These are phyloP conservation scores for Lentinula novae-zelandiae DNA, from an alignment of 1,284 basidiomycete species.

Conservation along the genomic window DNA sequence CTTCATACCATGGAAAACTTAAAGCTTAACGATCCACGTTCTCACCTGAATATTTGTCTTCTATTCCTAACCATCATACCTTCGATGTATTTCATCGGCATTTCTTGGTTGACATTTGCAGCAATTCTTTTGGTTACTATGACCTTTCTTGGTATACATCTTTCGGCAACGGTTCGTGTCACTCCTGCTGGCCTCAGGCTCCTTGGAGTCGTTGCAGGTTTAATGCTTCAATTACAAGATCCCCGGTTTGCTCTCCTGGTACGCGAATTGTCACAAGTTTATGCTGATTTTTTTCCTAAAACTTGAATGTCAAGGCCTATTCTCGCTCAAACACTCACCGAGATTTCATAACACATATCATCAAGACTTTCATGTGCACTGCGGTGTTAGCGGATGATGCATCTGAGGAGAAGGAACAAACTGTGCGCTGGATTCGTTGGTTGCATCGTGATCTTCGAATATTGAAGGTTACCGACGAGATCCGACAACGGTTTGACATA, in stretches of 20 bases:
- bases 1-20: not conserved
- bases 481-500: too few relatives aligned
- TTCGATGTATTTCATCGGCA: not conserved
- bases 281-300: too few relatives aligned
- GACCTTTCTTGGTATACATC: not conserved
- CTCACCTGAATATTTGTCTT: not conserved
- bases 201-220: not conserved
- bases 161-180: not conserved
- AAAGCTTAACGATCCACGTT: not conserved
- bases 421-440: too few relatives aligned
- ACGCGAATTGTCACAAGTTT: not conserved
- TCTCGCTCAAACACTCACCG: too few relatives aligned
- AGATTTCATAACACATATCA: too few relatives aligned
- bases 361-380: too few relatives aligned
- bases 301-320: too few relatives aligned
- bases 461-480: too few relatives aligned
- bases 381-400: too few relatives aligned
- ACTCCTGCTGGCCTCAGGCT: not conserved
- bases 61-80: not conserved
- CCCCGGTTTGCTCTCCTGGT: not conserved
- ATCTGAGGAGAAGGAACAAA: too few relatives aligned
- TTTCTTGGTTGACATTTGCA: not conserved
- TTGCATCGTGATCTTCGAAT: too few relatives aligned
- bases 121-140: not conserved
- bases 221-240: not conserved